Evolutionary conservation across 192 early-diverging fungal species (phyloP), one percentile per base, ranked within the genome.

Genomic region (Umbelopsis vinacea): DNA sequence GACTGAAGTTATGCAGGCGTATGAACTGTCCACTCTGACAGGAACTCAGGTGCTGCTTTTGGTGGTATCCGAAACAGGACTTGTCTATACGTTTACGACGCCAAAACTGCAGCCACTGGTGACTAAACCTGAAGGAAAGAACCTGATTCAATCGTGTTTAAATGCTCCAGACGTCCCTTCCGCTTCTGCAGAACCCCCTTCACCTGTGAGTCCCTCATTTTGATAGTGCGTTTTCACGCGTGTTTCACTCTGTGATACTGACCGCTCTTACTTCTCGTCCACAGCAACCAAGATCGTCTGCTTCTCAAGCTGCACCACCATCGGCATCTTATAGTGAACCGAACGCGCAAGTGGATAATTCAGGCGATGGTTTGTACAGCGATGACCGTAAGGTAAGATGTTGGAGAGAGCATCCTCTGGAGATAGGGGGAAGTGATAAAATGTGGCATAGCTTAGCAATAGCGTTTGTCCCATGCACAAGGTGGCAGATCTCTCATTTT

Each of bases 21-120:
- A 93, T 74, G 96, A 97, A 79, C 86, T 97, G 19, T 92, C 91
- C 74, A 95, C 94, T 22, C 83, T 97, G 73, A 97, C 96, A 26
- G 96, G 96, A 66, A 97, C 96, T n/a, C 94, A 97, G 81, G 94
- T 96, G 17, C 84, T 97, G 43, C 84, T 97, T 54, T 80, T 97
- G 63, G 94, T 97, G 21, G 96, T 95, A 29, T 95, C 94, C 15
- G 96, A 97, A 81, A 96, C 95, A 55, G 96, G 96, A 22, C 89
- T 96, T 37, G 95, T 97, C 19, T 96, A 96, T 81, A 96, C 94
- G 9, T 96, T 96, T 77, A 94, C 96, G 8, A 97, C 96, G 24
- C 92, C 93, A 45, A 95, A 95, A 81, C 87, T 97, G 57, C 94
- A 95, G 74, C 94, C 95, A 15, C 85, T 97, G 17, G 94, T 97